Conservation (phyloP, 2,329 filamentous ascomycete genomes). For the Neobulgaria alba region DNA sequence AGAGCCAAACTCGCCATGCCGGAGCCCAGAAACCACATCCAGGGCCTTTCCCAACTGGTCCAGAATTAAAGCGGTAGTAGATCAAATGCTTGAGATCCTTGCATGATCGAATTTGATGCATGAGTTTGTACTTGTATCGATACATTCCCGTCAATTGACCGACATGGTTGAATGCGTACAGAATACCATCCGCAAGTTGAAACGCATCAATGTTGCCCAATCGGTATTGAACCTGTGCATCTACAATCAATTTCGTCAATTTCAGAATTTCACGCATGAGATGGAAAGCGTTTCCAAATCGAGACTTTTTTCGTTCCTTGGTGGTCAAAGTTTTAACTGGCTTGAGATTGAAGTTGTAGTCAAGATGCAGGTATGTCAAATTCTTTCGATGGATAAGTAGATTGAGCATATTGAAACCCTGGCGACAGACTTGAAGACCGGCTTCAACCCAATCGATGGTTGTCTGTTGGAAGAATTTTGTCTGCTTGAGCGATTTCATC, state of each 20-base stretch:
- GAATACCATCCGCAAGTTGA: conserved; percentile 92
- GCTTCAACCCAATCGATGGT: conserved; percentile 99
- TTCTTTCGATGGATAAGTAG: conserved; percentile 97
- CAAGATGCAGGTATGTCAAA: conserved; percentile 92
- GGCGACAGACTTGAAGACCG: conserved; percentile 92
- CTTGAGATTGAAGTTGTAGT: conserved; percentile 99
- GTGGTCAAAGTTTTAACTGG: conserved; percentile 97
- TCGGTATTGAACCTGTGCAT: conserved; percentile 95
- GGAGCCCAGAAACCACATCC: conserved; percentile 99
- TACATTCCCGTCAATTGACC: conserved; percentile 99
- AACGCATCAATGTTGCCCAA: conserved; percentile 98
- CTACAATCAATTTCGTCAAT: conserved; percentile 93
- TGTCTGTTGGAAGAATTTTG: conserved; percentile 99
- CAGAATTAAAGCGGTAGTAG: conserved; percentile 97
- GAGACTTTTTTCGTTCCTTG: conserved; percentile 98
- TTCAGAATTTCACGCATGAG: conserved; percentile 96
- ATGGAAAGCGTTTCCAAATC: conserved; percentile 98
- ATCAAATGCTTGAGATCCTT: conserved; percentile 99
- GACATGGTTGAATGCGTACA: conserved; percentile 99
- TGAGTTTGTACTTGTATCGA: conserved; percentile 99
- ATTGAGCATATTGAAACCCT: conserved; percentile 99
- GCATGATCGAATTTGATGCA: conserved; percentile 98
- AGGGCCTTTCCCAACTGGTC: conserved; percentile 91
- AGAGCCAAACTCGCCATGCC: conserved; percentile 97
- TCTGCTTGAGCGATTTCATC: conserved; percentile 81